phyloP scores from a whole-genome alignment of 495 filamentous ascomycete species.

The Halenospora varia region DNA sequence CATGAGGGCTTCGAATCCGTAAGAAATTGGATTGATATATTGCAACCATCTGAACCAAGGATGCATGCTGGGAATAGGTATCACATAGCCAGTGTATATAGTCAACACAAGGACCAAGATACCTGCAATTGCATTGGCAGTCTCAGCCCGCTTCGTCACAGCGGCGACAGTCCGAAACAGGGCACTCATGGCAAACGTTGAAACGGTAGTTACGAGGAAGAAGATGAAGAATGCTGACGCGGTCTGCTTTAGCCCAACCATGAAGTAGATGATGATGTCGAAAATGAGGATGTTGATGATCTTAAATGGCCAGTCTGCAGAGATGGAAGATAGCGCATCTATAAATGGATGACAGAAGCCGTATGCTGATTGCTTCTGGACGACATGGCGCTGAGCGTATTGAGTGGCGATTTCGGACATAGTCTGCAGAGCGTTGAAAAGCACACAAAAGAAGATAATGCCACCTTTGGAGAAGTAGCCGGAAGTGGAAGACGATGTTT shows the following conservation, averaged over 20 bases:
- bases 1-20: conserved; percentile 61
- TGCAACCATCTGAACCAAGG: conserved; percentile 81
- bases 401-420: conserved; percentile 41
- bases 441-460: neutral
- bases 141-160: conserved; percentile 64
- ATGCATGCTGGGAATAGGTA: conserved; percentile 63
- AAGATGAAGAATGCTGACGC: conserved; percentile 74
- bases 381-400: conserved; percentile 81
- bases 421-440: neutral
- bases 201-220: conserved; percentile 67
- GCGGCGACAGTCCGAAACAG: conserved; percentile 82
- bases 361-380: conserved; percentile 84
- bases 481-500: neutral
- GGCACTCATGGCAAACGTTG: no score
- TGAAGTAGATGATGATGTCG: conserved; percentile 77
- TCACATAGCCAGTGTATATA: conserved; percentile 85
- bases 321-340: conserved; percentile 77
- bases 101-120: conserved; percentile 75
- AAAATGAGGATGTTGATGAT: conserved; percentile 35
- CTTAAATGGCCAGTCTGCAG: conserved; percentile 71
- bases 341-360: conserved; percentile 90
- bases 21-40: conserved; percentile 79
- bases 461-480: neutral
- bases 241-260: conserved; percentile 72
- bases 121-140: conserved; percentile 76